phyloP scores from a whole-genome alignment of 371 early-diverging fungal species.

The Umbelopsis sp. region DNA sequence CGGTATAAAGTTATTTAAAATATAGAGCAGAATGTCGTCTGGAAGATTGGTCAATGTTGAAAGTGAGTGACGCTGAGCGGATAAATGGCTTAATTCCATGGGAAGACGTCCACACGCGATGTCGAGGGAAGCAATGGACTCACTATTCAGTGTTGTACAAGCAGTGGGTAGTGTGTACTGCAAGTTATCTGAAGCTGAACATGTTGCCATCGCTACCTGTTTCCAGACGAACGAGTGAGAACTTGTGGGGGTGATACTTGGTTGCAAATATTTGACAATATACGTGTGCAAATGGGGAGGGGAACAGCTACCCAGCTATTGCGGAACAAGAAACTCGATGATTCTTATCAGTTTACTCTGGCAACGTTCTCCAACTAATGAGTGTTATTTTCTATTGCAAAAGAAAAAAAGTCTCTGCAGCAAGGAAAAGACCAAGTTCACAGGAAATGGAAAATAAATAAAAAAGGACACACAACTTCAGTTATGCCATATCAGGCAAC shows the following conservation, averaged over 20 bases:
- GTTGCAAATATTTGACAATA: too few species aligned
- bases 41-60: conserved; percentile 26
- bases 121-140: conserved; percentile 12
- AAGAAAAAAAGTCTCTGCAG: too few species aligned
- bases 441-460: too few species aligned
- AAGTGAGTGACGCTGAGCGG: background rate
- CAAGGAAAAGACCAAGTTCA: too few species aligned
- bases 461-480: too few species aligned
- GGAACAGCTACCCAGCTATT: too few species aligned
- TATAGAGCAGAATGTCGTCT: conserved; percentile 44
- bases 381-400: too few species aligned
- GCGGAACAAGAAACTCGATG: too few species aligned
- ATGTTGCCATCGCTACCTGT: conserved; percentile 15
- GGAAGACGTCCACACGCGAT: conserved; percentile 7
- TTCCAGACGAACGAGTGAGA: conserved; percentile 1
- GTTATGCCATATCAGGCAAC: background rate
- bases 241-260: background rate
- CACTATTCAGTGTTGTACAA: conserved; percentile 38
- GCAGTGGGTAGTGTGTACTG: conserved; percentile 13
- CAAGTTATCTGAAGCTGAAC: conserved; percentile 9
- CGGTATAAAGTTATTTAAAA: conserved; percentile 39
- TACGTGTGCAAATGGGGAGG: too few species aligned
- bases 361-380: too few species aligned
- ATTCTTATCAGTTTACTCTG: too few species aligned
- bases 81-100: background rate